Base-by-base conservation (phyloP, 768 basidiomycete species). In the Termitomyces sp. region DNA sequence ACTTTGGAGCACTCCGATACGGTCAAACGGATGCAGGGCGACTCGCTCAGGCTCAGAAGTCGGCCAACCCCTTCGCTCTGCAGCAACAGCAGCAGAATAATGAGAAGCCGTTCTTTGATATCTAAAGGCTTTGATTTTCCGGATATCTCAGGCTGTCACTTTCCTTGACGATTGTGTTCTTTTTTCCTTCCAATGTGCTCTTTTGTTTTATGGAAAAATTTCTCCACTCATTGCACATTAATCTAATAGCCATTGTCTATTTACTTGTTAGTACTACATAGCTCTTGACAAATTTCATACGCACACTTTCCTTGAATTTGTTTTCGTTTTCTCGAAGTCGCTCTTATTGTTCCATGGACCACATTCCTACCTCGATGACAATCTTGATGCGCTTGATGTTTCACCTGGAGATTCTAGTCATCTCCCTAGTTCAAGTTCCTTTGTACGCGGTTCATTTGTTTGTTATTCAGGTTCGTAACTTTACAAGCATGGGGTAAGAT, bases 21-120 rank as follows among this genome's bases (percentile, higher is more conserved):
- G 85, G 84, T 2, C 75, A 82, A 47, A 81, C 82, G 0, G 75
- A 78, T 33, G 84, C 81, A 16, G 83, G 83, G 9, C 70, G 74
- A 29, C 50, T 75, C 20, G 57, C 64, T 11, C 80, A 83, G 59
- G 57, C 64, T 11, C 80, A 83, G 59, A 73, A 73, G 67, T 76
- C 81, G 51, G 80, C 82, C 23, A 91, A 88, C 64, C 88, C 89
- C 1, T 91, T 91, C 66, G 78, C 84, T 45, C 73, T 77, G 51
- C 82, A 80, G 58, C 76, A 80, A 54, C 79, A 82, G 54, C 77
- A 79, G 63, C 69, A 73, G 55, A 72, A 68, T 59, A 70, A 69
- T 56, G 88, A 91, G n/a, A 84, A 84, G 61, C 90, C 90, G 11
- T 91, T 92, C 70, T 91, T 91, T 66, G 84, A 86, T 64, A 78